Evolutionary conservation across 2,329 filamentous ascomycete species (phyloP).

Genomic region (Aspergillus neoniger): DNA sequence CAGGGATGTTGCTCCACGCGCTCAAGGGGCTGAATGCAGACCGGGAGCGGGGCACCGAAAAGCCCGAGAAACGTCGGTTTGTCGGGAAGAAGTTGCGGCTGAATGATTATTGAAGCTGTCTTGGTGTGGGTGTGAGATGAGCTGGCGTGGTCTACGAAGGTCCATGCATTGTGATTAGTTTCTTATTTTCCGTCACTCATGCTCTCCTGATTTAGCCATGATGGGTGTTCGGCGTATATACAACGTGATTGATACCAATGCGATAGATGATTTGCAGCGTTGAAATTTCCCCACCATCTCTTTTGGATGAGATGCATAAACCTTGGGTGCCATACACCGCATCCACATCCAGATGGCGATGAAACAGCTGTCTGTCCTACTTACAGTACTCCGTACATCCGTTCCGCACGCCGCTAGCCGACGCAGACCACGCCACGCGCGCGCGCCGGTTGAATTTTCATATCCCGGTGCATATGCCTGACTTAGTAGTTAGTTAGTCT

Average conservation of each 20-base stretch:
- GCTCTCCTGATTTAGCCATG: background rate
- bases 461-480: background rate
- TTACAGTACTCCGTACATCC: background rate
- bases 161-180: background rate
- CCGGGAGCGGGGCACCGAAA: conserved; percentile 38
- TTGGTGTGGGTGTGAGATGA: background rate
- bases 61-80: conserved; percentile 41
- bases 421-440: background rate
- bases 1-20: conserved; percentile 88
- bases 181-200: background rate
- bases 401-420: background rate
- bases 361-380: background rate
- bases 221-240: background rate
- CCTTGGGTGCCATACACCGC: background rate
- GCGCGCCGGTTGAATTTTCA: background rate
- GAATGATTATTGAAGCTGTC: conserved; percentile 44
- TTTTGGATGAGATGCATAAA: conserved; percentile 1
- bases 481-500: too few relatives aligned
- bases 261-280: conserved; percentile 2
- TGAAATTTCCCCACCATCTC: background rate
- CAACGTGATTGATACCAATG: background rate
- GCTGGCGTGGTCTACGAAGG: background rate
- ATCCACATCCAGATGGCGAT: background rate
- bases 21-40: conserved; percentile 62
- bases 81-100: conserved; percentile 53